A percentile compares a stretch with the other conserved stretches of the same genome.
These are phyloP conservation scores for Cercospora beticola DNA, from an alignment of 2,329 filamentous ascomycete species.

Conservation along the genomic window DNA sequence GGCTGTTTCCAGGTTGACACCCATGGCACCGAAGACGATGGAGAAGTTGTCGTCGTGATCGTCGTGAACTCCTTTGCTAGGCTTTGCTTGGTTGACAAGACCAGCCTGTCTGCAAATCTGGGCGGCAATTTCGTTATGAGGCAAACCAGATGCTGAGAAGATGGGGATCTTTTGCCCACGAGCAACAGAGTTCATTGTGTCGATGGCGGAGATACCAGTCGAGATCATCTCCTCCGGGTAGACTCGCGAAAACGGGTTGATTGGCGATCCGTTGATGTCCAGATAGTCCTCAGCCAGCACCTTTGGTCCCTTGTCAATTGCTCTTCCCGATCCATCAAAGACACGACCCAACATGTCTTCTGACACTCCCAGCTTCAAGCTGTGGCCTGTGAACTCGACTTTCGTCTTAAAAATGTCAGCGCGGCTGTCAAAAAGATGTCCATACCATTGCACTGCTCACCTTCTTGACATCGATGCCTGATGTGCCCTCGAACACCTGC, in stretches of 20 bases:
- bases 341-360: slow-evolving; percentile 99
- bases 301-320: slow-evolving; percentile 98
- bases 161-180: slow-evolving; percentile 99
- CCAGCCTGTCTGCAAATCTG: slow-evolving; percentile 98
- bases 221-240: slow-evolving; percentile 99
- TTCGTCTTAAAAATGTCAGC: slow-evolving; percentile 63
- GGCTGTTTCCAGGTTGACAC: slow-evolving; percentile 98
- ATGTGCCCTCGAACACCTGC: slow-evolving; percentile 96
- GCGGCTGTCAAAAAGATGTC: background rate
- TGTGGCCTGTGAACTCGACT: slow-evolving; percentile 96
- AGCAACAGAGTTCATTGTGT: slow-evolving; percentile 90
- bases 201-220: slow-evolving; percentile 97
- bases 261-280: slow-evolving; percentile 97
- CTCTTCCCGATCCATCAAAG: slow-evolving; percentile 95
- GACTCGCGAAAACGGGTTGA: slow-evolving; percentile 96
- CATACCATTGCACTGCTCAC: slow-evolving; percentile 40
- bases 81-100: slow-evolving; percentile 58
- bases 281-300: slow-evolving; percentile 97
- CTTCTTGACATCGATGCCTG: slow-evolving; percentile 98
- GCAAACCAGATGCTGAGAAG: slow-evolving; percentile 96
- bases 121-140: slow-evolving; percentile 98
- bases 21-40: slow-evolving; percentile 99
- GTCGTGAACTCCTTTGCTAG: slow-evolving; percentile 93
- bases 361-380: slow-evolving; percentile 96
- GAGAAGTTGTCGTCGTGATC: slow-evolving; percentile 99